Evolutionary conservation across 2,329 filamentous ascomycete genomes (phyloP).

Genomic region (Plectosphaerella sp.): DNA sequence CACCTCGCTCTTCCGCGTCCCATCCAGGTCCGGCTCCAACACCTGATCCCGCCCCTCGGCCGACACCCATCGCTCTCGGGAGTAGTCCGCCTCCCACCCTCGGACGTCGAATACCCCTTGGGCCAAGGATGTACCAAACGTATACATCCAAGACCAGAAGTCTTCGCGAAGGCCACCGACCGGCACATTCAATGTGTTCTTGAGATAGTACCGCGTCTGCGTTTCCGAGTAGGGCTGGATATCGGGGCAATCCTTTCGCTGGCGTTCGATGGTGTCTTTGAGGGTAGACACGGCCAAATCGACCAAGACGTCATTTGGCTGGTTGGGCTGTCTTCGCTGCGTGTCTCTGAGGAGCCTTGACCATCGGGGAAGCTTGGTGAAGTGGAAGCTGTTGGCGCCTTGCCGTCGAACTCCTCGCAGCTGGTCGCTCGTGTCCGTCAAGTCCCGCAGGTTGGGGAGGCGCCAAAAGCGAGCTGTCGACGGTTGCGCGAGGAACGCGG

Average conservation of each 20-base stretch:
- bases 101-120: constrained; percentile 3
- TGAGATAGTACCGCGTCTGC: constrained; percentile 6
- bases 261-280: constrained; percentile 2
- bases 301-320: neutral
- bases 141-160: neutral
- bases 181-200: neutral
- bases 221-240: constrained; percentile 6
- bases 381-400: neutral
- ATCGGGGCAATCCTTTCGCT: neutral
- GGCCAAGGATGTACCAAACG: constrained; percentile 1
- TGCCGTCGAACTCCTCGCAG: constrained; percentile 3
- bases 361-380: constrained; percentile 7
- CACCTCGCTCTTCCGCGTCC: constrained; percentile 4
- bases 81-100: constrained; percentile 5
- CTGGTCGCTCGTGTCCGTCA: constrained; percentile 6
- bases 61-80: constrained; percentile 2
- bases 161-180: neutral
- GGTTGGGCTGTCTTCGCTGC: neutral
- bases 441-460: constrained; percentile 8
- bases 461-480: constrained; percentile 7
- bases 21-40: constrained; percentile 8
- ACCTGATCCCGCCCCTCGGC: neutral
- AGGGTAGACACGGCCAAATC: constrained; percentile 3
- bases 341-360: constrained; percentile 3
- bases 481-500: constrained; percentile 15